Evolutionary conservation across 164 flowering plant genomes (phyloP).

Genomic region (Stephania cephalantha): DNA sequence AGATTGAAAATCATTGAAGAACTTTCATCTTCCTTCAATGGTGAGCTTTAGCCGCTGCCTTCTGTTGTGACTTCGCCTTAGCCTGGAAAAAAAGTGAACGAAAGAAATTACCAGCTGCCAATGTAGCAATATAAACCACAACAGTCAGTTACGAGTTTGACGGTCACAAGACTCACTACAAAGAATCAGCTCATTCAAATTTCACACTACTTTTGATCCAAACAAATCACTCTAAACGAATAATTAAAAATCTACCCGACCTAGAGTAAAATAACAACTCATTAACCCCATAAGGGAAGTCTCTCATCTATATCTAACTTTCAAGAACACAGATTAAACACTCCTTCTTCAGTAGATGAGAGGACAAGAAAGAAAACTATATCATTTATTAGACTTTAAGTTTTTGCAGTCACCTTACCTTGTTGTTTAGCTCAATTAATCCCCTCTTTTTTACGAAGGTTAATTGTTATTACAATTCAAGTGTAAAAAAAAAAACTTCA

Average conservation of each 20-base stretch:
- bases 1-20: not conserved
- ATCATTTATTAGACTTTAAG: too few species aligned
- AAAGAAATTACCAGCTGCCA: not conserved
- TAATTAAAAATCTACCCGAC: not conserved
- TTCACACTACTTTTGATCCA: too few species aligned
- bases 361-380: too few species aligned
- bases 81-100: constrained; percentile 24
- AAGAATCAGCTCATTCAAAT: not conserved
- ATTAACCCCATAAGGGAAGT: not conserved
- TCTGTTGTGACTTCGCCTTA: constrained; percentile 41
- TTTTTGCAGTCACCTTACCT: too few species aligned
- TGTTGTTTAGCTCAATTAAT: too few species aligned
- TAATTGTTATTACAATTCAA: not conserved
- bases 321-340: not conserved
- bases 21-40: constrained; percentile 24
- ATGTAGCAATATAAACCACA: not conserved
- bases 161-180: not conserved
- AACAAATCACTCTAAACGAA: not conserved
- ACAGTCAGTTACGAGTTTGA: not conserved
- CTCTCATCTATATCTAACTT: not conserved
- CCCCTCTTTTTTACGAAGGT: too few species aligned
- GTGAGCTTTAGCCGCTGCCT: constrained; percentile 51
- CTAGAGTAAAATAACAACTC: not conserved
- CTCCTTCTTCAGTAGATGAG: not conserved
- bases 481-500: not conserved